phyloP scores from a whole-genome alignment of 345 rosid genomes.

The Aquilaria yunnanensis region DNA sequence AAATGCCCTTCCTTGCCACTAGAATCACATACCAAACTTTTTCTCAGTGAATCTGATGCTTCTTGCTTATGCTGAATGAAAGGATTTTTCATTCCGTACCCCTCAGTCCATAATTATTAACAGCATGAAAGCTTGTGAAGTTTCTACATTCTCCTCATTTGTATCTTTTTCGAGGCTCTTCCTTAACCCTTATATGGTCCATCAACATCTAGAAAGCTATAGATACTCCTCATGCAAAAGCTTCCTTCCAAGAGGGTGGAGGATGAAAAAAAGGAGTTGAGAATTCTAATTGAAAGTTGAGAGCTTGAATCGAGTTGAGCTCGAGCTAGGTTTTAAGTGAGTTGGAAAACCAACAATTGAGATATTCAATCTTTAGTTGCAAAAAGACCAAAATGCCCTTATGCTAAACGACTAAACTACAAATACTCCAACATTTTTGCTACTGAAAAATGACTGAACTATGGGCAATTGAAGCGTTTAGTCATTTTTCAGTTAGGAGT shows the following conservation, averaged over 20 bases:
- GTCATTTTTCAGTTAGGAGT: no score
- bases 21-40: slow-evolving; percentile 26
- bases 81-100: slow-evolving; percentile 29
- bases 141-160: slow-evolving; percentile 23
- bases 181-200: slow-evolving; percentile 52
- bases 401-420: no score
- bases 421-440: no score
- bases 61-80: slow-evolving; percentile 29
- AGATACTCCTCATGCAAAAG: slow-evolving; percentile 48
- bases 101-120: slow-evolving; percentile 31
- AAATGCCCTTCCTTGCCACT: slow-evolving; percentile 72
- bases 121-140: slow-evolving; percentile 14
- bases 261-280: slow-evolving; percentile 69
- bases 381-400: no score
- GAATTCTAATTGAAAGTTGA: no score
- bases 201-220: slow-evolving; percentile 48
- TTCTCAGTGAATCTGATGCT: slow-evolving; percentile 26
- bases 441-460: no score
- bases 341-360: no score
- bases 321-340: no score
- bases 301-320: no score
- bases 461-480: no score
- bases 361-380: no score
- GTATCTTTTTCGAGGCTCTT: slow-evolving; percentile 27
- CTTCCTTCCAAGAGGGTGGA: slow-evolving; percentile 77